Evolutionary conservation across 75 land plant species (phyloP).

Genomic region (Chamaecyparis obtusa): DNA sequence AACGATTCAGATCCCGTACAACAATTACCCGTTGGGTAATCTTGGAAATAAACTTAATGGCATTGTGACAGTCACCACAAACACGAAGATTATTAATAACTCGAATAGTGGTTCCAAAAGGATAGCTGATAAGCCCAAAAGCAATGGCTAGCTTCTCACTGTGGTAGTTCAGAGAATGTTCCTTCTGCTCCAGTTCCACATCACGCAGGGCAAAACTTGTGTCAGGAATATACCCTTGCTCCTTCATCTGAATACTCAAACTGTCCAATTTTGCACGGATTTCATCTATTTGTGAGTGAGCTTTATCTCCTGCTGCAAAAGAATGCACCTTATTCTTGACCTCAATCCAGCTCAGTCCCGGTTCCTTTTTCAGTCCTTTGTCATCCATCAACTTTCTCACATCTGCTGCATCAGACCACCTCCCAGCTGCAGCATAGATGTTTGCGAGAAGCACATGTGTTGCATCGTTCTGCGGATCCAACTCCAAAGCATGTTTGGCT

Average conservation of each 20-base stretch:
- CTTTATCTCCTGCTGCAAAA: not conserved
- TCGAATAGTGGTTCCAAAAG: not conserved
- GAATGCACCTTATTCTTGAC: slow-evolving; percentile 1
- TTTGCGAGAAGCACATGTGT: slow-evolving; percentile 16
- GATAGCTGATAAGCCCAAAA: slow-evolving; percentile 11
- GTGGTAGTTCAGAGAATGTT: slow-evolving; percentile 1
- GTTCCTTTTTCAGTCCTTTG: slow-evolving; percentile 10
- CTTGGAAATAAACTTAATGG: slow-evolving; percentile 11
- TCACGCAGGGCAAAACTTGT: slow-evolving; percentile 11
- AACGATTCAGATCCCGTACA: slow-evolving; percentile 2
- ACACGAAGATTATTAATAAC: slow-evolving; percentile 9
- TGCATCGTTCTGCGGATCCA: slow-evolving; percentile 13
- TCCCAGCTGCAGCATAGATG: slow-evolving; percentile 16
- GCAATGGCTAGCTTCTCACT: slow-evolving; percentile 15
- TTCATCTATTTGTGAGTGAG: not conserved
- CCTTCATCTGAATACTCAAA: not conserved
- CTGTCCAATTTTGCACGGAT: not conserved
- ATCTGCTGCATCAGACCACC: slow-evolving; percentile 7
- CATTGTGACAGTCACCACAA: slow-evolving; percentile 11
- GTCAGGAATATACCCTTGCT: slow-evolving; percentile 1
- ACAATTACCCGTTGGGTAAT: slow-evolving; percentile 2
- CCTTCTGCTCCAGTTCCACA: slow-evolving; percentile 12
- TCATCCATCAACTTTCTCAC: slow-evolving; percentile 12
- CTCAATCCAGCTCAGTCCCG: slow-evolving; percentile 12
- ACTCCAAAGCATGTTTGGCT: slow-evolving; percentile 14